phyloP scores from a whole-genome alignment of 2,329 filamentous ascomycete species.

The Alternaria burnsii region DNA sequence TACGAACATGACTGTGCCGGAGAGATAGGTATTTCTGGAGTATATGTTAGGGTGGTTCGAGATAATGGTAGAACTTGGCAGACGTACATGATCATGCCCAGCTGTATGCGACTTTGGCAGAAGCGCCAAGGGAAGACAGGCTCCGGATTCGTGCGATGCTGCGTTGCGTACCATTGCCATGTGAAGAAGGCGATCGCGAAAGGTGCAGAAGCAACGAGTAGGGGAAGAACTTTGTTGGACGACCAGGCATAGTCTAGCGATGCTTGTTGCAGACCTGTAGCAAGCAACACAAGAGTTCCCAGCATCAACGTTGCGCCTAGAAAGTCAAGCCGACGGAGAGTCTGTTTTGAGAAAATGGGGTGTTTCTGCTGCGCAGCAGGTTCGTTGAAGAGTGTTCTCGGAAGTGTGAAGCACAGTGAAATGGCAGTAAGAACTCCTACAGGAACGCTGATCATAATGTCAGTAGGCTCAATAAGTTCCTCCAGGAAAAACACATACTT shows the following conservation, averaged over 20 bases:
- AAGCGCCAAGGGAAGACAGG: constrained; percentile 28
- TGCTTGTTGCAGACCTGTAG: constrained; percentile 29
- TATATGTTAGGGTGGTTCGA: not conserved
- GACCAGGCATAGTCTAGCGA: constrained; percentile 11
- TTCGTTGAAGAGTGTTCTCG: constrained; percentile 10
- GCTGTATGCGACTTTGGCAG: constrained; percentile 3
- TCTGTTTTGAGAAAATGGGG: not conserved
- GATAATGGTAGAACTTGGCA: not conserved
- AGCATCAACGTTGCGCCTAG: constrained; percentile 25
- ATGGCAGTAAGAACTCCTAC: constrained; percentile 2
- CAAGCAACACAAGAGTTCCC: constrained; percentile 20
- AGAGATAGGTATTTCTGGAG: constrained; percentile 20
- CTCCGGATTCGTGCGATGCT: constrained; percentile 9
- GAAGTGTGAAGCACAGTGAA: constrained; percentile 9
- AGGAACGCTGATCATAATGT: constrained; percentile 19
- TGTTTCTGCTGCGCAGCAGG: constrained; percentile 6
- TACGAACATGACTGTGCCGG: constrained; percentile 17
- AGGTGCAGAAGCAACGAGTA: constrained; percentile 17
- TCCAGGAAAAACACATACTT: constrained; percentile 20
- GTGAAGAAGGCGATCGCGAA: constrained; percentile 24
- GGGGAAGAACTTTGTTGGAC: constrained; percentile 18
- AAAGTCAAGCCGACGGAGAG: constrained; percentile 18
- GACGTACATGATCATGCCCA: constrained; percentile 19
- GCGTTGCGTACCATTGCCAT: constrained; percentile 26
- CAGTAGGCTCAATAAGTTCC: not conserved